Conservation (phyloP, 78 protist genomes). For the Isochrysis galbana region DNA sequence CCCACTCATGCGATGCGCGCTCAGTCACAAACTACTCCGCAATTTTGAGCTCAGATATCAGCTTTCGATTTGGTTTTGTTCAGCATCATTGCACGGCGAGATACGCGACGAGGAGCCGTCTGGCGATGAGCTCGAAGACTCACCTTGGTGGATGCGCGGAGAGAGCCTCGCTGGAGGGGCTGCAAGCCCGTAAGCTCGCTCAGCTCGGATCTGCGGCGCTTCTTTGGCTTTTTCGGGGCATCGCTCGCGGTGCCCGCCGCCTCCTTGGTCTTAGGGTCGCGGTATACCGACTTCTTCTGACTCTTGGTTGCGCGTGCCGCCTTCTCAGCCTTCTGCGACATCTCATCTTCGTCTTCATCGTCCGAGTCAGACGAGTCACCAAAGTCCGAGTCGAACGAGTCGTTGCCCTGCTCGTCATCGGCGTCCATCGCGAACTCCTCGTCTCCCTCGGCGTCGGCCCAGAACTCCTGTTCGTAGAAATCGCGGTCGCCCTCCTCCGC, state of each 20-base stretch:
- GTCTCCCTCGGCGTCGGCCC: constrained; percentile 30
- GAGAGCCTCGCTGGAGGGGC: not conserved
- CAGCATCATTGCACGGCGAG: no score
- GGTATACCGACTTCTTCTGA: not conserved
- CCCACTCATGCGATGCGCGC: no score
- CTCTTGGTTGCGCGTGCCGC: not conserved
- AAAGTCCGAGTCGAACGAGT: constrained; percentile 28
- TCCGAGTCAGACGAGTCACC: not conserved
- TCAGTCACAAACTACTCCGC: no score
- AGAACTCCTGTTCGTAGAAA: not conserved
- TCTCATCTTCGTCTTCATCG: constrained; percentile 7
- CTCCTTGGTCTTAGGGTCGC: not conserved
- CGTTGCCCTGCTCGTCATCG: not conserved
- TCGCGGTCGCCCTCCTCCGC: not conserved
- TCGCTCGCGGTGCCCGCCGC: not conserved
- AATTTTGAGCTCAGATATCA: no score
- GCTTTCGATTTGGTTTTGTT: not conserved
- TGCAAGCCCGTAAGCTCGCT: not conserved
- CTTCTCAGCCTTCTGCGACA: no score
- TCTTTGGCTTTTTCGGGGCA: not conserved
- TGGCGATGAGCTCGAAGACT: not conserved
- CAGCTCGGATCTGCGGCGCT: no score
- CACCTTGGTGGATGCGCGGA: constrained; percentile 14
- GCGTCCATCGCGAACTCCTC: not conserved
- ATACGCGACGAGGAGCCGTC: not conserved